Evolutionary conservation across 2,329 filamentous ascomycete genomes (phyloP).

Genomic region (Tolypocladium sp.): DNA sequence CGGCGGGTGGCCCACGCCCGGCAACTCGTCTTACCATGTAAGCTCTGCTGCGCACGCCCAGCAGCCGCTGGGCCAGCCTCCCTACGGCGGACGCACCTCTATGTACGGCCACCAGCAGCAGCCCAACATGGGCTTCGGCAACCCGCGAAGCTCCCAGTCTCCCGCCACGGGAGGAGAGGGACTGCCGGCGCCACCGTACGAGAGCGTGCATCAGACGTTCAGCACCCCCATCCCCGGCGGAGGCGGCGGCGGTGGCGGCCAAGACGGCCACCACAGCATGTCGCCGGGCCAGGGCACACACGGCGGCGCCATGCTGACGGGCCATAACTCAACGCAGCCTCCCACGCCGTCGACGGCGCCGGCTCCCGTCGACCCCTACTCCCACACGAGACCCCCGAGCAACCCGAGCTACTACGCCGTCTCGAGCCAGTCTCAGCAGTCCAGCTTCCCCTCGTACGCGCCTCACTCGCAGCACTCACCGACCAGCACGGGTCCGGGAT

Average conservation of each 20-base stretch:
- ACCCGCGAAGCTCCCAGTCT: conserved; percentile 25
- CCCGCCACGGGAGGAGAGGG: conserved; percentile 50
- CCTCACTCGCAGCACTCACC: conserved; percentile 37
- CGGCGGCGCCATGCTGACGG: conserved; percentile 15
- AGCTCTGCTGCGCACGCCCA: conserved; percentile 30
- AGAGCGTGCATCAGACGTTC: conserved; percentile 57
- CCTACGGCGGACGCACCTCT: conserved; percentile 16
- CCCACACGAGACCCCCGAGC: conserved; percentile 40
- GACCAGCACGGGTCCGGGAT: conserved; percentile 26
- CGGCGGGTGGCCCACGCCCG: conserved; percentile 50
- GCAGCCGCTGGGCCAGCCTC: conserved; percentile 16
- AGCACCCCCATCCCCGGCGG: conserved; percentile 43
- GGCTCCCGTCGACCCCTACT: conserved; percentile 50
- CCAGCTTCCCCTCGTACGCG: conserved; percentile 34
- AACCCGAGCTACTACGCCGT: conserved; percentile 54
- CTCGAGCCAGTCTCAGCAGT: conserved; percentile 36
- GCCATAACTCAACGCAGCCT: conserved; percentile 29
- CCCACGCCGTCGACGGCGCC: conserved; percentile 40
- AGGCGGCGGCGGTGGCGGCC: conserved; percentile 32
- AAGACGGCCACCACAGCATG: conserved; percentile 18
- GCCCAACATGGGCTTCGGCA: conserved; percentile 33
- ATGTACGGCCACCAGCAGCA: conserved; percentile 43
- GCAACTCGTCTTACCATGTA: conserved; percentile 39
- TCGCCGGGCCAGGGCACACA: conserved; percentile 18
- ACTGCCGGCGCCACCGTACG: conserved; percentile 59